Percentiles rank a stretch among this genome's conserved stretches.
Evolutionary conservation across 768 basidiomycete species (phyloP).

Genomic region (Guyanaporus albipodus): DNA sequence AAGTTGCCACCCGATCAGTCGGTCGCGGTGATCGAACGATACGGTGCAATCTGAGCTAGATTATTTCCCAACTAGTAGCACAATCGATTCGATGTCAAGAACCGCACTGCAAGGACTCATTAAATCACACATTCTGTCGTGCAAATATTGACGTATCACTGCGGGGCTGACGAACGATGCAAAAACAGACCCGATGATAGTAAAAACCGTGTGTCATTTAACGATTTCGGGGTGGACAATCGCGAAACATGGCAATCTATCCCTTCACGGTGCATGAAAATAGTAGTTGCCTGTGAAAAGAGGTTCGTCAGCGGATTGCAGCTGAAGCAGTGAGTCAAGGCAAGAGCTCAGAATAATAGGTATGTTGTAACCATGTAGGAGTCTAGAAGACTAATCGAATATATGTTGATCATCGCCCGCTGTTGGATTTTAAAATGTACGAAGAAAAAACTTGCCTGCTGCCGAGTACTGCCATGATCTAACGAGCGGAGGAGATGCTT

Average conservation of each 20-base stretch:
- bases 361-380: conserved; percentile 59
- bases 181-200: neutral
- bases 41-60: neutral
- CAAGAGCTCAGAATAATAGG: conserved; percentile 19
- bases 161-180: neutral
- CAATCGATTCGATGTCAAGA: neutral
- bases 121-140: conserved; percentile 8
- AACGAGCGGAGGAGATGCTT: neutral
- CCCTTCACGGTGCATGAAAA: conserved; percentile 1
- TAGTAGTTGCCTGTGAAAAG: conserved; percentile 2
- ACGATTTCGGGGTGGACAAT: neutral
- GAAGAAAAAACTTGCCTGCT: conserved; percentile 14
- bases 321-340: neutral
- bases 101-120: conserved; percentile 1
- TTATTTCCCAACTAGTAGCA: neutral
- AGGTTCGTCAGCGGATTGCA: conserved; percentile 8
- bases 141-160: conserved; percentile 3
- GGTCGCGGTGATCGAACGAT: neutral
- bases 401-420: conserved; percentile 53
- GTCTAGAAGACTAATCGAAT: conserved; percentile 98
- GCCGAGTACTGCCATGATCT: neutral
- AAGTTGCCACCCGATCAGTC: neutral
- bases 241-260: neutral
- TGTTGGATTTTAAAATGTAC: neutral
- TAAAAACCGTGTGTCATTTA: conserved; percentile 2